A percentile compares a stretch with the other conserved stretches of the same genome.
phyloP scores from a whole-genome alignment of 1,284 basidiomycete species.

The Sparassis latifolia region DNA sequence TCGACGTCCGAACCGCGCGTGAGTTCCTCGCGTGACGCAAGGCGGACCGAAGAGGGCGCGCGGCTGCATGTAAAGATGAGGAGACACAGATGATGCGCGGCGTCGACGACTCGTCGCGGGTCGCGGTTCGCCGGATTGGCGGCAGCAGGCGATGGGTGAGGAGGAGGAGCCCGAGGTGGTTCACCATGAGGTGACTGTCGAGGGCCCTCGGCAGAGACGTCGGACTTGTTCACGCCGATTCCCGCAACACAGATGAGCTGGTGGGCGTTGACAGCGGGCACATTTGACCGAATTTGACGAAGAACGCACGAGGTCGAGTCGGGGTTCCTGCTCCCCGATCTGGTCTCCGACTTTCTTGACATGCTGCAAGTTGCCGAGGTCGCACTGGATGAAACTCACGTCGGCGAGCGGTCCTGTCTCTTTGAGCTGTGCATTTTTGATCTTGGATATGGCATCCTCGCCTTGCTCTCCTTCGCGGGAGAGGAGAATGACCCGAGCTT shows the following conservation, averaged over 20 bases:
- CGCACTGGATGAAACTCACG: slow-evolving; percentile 33
- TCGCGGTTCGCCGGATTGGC: slow-evolving; percentile 32
- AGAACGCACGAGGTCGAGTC: slow-evolving; percentile 34
- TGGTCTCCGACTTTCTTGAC: slow-evolving; percentile 33
- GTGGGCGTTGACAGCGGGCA: neutral
- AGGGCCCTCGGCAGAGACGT: slow-evolving; percentile 30
- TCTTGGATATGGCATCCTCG: slow-evolving; percentile 31
- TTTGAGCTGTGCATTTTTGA: slow-evolving; percentile 22
- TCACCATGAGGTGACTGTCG: slow-evolving; percentile 33
- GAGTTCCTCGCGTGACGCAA: slow-evolving; percentile 34
- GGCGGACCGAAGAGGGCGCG: slow-evolving; percentile 27
- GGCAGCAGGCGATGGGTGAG: slow-evolving; percentile 39
- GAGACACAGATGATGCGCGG: slow-evolving; percentile 38
- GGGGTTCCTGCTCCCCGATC: slow-evolving; percentile 27
- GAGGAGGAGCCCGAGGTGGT: slow-evolving; percentile 37
- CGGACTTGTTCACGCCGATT: slow-evolving; percentile 36
- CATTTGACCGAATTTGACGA: neutral
- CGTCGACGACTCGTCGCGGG: slow-evolving; percentile 16
- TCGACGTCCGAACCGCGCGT: slow-evolving; percentile 12
- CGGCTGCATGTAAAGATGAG: slow-evolving; percentile 33
- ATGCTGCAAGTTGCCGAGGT: slow-evolving; percentile 31
- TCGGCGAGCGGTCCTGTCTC: slow-evolving; percentile 18
- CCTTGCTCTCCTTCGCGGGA: slow-evolving; percentile 34
- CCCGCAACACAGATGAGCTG: slow-evolving; percentile 35
- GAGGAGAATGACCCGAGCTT: slow-evolving; percentile 35